Evolutionary conservation across 306 rosid genomes (phyloP), one percentile per base, ranked within the genome.

Genomic region (Morella rubra): DNA sequence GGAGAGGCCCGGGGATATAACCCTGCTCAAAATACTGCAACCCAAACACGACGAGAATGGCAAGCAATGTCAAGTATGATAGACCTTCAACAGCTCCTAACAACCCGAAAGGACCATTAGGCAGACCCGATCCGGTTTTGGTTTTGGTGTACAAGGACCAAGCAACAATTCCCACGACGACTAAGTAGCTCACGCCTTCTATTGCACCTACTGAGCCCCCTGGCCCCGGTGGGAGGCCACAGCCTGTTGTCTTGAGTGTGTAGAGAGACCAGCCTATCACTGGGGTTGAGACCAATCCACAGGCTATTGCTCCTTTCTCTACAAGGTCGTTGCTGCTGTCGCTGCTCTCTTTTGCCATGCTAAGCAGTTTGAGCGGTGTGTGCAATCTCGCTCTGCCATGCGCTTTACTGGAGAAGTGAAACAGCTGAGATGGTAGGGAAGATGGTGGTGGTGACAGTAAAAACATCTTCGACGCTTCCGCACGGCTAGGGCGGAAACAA

Each of bases 201-300:
- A 92, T 71, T 4, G 97, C 97, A 14, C 98, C 97, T 5, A 94
- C 82, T 7, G 96, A 89, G 14, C 97, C 99, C 15, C 87, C 96
- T 1, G 97, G 99, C 10, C 99, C 99, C 0, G 99, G 99, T 0
- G 97, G 98, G 13, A 94, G 81, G 6, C 98, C 98, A 5, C 98
- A 94, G 0, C 97, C 99, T 0, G 99, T 95, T 41, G 97, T 88
- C 81, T 95, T 92, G 53, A 95, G 95, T 0, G 97, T 88, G 89
- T 84, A 95, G 45, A 95, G 97, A 0, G 99, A 95, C 97, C 97
- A 95, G 3, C 86, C 97, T 14, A 95, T 92, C 16, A 95, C 93
- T 2, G 97, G 97, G 7, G 83, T 54, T 46, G 99, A 87, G 50
- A 95, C 76, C n/a, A 95, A 73, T 14, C 99, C 99, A 5, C 92